A percentile compares a stretch with the other conserved stretches of the same genome.
Conservation (phyloP, 371 early-diverging fungal species). For the Apophysomyces sp. region DNA sequence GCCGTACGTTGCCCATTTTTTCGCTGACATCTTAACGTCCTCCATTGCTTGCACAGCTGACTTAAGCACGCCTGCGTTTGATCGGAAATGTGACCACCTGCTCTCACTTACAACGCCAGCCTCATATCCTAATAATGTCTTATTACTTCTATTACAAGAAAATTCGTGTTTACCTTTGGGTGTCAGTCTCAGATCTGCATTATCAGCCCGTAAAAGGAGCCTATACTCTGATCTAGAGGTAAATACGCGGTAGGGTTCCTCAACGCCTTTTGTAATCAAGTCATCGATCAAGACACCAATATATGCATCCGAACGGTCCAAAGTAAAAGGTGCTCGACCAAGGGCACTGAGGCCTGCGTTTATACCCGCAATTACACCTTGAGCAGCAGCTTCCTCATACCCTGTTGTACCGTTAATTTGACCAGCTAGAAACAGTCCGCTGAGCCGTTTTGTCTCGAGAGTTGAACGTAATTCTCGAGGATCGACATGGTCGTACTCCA, state of each 20-base stretch:
- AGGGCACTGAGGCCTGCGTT: conserved; percentile 71
- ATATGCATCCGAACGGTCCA: conserved; percentile 81
- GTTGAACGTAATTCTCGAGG: conserved; percentile 79
- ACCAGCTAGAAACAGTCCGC: conserved; percentile 80
- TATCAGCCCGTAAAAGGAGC: conserved; percentile 74
- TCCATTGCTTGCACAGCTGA: conserved; percentile 41
- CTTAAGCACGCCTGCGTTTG: conserved; percentile 32
- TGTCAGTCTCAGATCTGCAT: conserved; percentile 80
- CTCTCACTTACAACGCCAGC: conserved; percentile 52
- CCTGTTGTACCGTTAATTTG: conserved; percentile 92
- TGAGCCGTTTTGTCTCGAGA: conserved; percentile 77
- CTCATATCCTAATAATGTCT: conserved; percentile 35
- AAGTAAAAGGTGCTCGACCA: conserved; percentile 56
- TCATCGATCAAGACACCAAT: conserved; percentile 88
- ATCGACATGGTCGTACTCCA: conserved; percentile 87
- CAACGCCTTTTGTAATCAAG: conserved; percentile 80
- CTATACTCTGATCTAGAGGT: conserved; percentile 87
- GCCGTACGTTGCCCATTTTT: conserved; percentile 53
- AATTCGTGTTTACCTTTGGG: conserved; percentile 43
- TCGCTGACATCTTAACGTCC: conserved; percentile 42
- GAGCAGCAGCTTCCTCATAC: conserved; percentile 88
- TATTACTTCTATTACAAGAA: not conserved
- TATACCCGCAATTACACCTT: conserved; percentile 84
- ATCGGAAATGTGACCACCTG: conserved; percentile 44
- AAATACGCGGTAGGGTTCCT: conserved; percentile 86